Conservation (phyloP, 148 eudicot genomes). For the Rhododendron williamsianum region DNA sequence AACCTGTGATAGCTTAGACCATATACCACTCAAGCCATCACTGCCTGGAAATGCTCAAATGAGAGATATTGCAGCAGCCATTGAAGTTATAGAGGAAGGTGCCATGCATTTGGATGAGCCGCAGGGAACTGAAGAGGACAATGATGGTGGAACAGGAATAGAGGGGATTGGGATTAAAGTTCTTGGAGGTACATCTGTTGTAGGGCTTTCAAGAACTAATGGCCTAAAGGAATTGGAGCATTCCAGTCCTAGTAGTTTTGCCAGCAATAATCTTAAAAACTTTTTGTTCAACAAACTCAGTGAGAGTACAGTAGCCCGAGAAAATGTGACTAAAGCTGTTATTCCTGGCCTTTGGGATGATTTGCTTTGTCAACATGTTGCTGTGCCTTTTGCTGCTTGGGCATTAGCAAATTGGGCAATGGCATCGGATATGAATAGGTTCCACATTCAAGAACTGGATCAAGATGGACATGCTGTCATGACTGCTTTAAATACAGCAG, state of each 20-base stretch:
- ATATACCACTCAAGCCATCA: constrained; percentile 41
- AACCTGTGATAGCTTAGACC: constrained; percentile 62
- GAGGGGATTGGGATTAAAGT: constrained; percentile 92
- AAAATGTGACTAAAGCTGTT: constrained; percentile 61
- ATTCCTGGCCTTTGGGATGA: constrained; percentile 99
- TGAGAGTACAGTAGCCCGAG: constrained; percentile 38
- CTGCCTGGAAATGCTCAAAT: constrained; percentile 81
- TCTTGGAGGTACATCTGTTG: constrained; percentile 86
- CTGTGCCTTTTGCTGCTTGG: constrained; percentile 98
- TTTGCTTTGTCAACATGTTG: constrained; percentile 91
- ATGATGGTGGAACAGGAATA: constrained; percentile 67
- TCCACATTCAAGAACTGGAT: constrained; percentile 88
- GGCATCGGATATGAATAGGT: constrained; percentile 78
- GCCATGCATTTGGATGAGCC: constrained; percentile 83
- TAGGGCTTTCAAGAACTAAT: constrained; percentile 65
- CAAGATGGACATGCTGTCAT: constrained; percentile 83
- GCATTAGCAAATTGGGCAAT: constrained; percentile 98
- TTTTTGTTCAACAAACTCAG: constrained; percentile 36
- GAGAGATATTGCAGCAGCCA: constrained; percentile 90
- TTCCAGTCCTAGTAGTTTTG: constrained; percentile 21
- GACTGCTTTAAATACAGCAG: constrained; percentile 88
- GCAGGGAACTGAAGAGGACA: constrained; percentile 49
- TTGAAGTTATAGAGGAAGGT: constrained; percentile 88
- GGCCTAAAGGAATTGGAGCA: constrained; percentile 34
- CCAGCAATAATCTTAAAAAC: constrained; percentile 24